Conservation (phyloP, 306 rosid species). For the Dryas octopetala region DNA sequence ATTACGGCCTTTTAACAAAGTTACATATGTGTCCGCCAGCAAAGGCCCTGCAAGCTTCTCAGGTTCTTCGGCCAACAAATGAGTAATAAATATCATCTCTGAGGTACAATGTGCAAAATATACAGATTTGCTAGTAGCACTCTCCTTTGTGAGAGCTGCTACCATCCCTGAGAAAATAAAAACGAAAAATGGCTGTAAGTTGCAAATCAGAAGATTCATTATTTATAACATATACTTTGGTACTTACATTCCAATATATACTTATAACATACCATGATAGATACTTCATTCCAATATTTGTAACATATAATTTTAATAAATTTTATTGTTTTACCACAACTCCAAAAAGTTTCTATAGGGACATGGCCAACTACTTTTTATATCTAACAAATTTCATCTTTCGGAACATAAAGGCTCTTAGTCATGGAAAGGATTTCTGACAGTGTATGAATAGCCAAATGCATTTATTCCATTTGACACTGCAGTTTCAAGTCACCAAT, state of each 20-base stretch:
- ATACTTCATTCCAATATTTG: too few species aligned
- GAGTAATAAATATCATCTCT: conserved; percentile 89
- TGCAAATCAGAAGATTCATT: not conserved
- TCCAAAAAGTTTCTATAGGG: not conserved
- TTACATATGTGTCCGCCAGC: conserved; percentile 86
- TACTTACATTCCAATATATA: not conserved
- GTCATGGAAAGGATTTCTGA: not conserved
- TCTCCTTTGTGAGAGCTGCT: conserved; percentile 92
- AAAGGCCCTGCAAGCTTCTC: conserved; percentile 96
- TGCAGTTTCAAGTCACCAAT: not conserved
- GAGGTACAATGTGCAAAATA: conserved; percentile 94
- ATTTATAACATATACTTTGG: not conserved
- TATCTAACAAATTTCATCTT: not conserved
- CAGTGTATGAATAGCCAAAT: not conserved
- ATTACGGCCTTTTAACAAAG: conserved; percentile 83
- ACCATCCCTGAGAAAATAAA: conserved; percentile 65
- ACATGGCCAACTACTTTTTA: not conserved
- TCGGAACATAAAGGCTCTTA: too few species aligned
- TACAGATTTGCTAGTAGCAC: conserved; percentile 94
- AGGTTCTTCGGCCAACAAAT: conserved; percentile 74
- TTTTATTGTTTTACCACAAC: not conserved
- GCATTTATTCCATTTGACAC: not conserved
- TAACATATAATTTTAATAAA: not conserved
- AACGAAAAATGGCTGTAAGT: conserved; percentile 11
- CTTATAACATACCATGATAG: too few species aligned